These are phyloP conservation scores for Hylodesmum podocarpum DNA, from an alignment of 306 rosid genomes.

Conservation along the genomic window DNA sequence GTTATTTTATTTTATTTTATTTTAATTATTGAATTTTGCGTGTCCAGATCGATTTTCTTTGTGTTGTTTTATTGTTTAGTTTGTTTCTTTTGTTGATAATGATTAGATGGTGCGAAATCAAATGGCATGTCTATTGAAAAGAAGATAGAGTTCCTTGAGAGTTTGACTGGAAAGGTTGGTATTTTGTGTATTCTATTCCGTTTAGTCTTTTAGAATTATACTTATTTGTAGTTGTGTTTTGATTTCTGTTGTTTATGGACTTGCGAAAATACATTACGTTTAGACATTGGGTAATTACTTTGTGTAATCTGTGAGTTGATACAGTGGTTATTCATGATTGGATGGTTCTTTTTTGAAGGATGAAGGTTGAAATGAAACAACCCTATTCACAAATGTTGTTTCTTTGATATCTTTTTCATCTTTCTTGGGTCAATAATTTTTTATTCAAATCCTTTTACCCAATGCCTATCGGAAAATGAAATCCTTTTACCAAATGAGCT, in stretches of 20 bases:
- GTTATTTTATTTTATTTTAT: neutral
- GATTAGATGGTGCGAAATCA: constrained; percentile 46
- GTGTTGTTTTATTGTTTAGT: neutral
- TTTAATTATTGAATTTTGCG: neutral
- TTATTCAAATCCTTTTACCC: neutral
- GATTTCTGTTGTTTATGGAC: neutral
- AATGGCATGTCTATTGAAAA: constrained; percentile 72
- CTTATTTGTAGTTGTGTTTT: neutral
- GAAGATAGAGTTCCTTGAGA: constrained; percentile 78
- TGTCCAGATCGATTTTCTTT: neutral
- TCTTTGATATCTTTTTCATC: neutral
- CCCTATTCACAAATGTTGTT: neutral
- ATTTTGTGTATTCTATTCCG: constrained; percentile 2
- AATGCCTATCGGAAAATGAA: too few relatives aligned
- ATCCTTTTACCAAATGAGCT: neutral
- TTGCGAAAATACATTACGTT: neutral
- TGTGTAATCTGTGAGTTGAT: neutral
- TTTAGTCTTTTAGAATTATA: neutral
- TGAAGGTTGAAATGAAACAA: neutral
- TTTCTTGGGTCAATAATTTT: neutral
- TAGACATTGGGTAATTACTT: neutral
- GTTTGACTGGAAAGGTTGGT: constrained; percentile 73
- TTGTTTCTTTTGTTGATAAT: constrained; percentile 21
- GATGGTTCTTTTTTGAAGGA: neutral
- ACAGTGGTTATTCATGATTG: neutral